phyloP scores from a whole-genome alignment of 129 eudicot species.

The Sambucus nigra region DNA sequence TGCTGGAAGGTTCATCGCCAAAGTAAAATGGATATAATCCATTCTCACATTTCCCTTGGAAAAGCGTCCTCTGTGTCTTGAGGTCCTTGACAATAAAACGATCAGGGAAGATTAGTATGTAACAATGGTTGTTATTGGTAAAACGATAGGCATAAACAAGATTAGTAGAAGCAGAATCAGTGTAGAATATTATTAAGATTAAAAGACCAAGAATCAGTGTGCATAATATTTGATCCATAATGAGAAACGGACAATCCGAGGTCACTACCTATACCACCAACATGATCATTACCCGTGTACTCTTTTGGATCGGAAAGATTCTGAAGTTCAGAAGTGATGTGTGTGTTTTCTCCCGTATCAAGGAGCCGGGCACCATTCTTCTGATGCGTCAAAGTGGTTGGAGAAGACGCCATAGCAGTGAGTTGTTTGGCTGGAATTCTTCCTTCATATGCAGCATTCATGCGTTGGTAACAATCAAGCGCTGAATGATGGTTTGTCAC shows the following conservation, averaged over 20 bases:
- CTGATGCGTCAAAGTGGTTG: no score
- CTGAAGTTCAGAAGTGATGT: not conserved
- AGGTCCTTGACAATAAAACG: not conserved
- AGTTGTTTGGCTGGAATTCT: no score
- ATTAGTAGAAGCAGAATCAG: not conserved
- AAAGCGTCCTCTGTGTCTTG: not conserved
- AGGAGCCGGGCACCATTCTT: no score
- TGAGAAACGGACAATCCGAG: not conserved
- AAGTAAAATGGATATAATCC: not conserved
- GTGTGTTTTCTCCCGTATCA: no score
- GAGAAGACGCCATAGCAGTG: no score
- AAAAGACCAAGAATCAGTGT: not conserved
- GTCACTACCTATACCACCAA: not conserved
- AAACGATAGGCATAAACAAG: no score
- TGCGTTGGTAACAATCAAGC: no score
- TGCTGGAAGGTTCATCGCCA: no score
- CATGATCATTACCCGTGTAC: not conserved
- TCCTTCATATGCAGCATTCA: no score
- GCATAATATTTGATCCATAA: no score
- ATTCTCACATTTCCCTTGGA: not conserved
- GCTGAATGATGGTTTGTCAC: no score
- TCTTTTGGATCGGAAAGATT: not conserved
- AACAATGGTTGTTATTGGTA: no score
- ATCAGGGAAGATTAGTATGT: not conserved
- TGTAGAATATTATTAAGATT: not conserved